phyloP scores from a whole-genome alignment of 306 rosid genomes.

The Acacia acuminata region DNA sequence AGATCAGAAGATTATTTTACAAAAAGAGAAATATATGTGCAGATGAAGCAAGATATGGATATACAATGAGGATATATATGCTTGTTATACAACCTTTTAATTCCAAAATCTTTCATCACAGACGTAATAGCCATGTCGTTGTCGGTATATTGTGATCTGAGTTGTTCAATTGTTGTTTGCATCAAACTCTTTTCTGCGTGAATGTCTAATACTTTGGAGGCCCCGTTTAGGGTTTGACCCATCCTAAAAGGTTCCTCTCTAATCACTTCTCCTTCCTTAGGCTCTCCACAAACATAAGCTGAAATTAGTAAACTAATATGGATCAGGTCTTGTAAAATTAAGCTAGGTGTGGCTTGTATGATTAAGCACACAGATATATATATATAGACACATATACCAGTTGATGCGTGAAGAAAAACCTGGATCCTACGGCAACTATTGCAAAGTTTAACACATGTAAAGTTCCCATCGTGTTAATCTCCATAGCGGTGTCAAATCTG shows the following conservation, averaged over 20 bases:
- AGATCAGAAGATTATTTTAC: no score
- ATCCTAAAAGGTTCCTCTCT: conserved; percentile 30
- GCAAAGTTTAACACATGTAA: conserved; percentile 24
- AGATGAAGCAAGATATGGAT: neutral
- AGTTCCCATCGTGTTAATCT: conserved; percentile 41
- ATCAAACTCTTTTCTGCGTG: conserved; percentile 29
- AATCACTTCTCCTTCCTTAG: conserved; percentile 4
- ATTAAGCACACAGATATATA: neutral
- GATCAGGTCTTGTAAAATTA: no score
- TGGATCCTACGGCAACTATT: conserved; percentile 33
- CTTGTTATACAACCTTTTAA: conserved; percentile 30
- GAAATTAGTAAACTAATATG: neutral
- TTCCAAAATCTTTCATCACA: conserved; percentile 42
- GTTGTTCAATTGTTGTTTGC: conserved; percentile 25
- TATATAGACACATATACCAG: no score
- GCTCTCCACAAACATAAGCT: conserved; percentile 46
- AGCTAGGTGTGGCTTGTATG: neutral
- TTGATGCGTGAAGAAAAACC: conserved; percentile 39
- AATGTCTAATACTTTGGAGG: conserved; percentile 32
- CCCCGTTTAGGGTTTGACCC: conserved; percentile 11
- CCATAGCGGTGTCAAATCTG: conserved; percentile 45
- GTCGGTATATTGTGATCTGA: neutral
- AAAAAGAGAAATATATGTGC: no score
- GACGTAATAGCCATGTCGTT: conserved; percentile 12
- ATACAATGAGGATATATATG: neutral